Percentiles rank a stretch among this genome's conserved stretches.
Conservation (phyloP, 208 protist genomes). For the Wallacemonas collosoma region DNA sequence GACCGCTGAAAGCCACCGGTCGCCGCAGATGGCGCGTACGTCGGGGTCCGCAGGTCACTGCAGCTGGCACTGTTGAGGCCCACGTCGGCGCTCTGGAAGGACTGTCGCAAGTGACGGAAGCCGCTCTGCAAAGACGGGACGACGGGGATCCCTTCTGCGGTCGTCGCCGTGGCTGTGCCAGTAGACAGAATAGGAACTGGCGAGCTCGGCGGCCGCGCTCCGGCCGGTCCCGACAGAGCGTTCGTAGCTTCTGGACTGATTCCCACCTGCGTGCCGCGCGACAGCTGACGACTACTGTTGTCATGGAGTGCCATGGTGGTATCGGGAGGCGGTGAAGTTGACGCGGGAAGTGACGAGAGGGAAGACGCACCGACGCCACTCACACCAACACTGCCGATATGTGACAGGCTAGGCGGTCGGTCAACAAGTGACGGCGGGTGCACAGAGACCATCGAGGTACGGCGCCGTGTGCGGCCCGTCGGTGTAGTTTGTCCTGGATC, state of each 20-base stretch:
- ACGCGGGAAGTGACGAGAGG: neutral
- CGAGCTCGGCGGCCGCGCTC: no score
- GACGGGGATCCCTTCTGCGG: neutral
- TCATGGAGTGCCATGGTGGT: neutral
- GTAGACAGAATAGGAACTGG: no score
- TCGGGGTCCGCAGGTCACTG: conserved; percentile 4
- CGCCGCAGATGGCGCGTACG: neutral
- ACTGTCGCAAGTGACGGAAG: neutral
- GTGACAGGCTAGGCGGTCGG: neutral
- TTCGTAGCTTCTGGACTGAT: no score
- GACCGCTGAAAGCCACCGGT: neutral
- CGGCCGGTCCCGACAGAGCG: no score
- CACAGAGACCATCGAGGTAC: neutral
- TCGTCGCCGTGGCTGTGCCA: no score
- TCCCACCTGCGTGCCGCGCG: no score
- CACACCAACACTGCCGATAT: no score
- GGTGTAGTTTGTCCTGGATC: no score
- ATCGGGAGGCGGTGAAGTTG: neutral
- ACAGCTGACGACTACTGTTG: no score
- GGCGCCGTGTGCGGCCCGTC: neutral
- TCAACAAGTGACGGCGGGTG: neutral
- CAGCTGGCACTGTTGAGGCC: conserved; percentile 10
- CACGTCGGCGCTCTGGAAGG: neutral
- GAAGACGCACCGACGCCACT: neutral
- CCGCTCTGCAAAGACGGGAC: neutral